These are phyloP conservation scores for Ophiostoma novo-ulmi DNA, from an alignment of 2,329 filamentous ascomycete species.

Conservation along the genomic window DNA sequence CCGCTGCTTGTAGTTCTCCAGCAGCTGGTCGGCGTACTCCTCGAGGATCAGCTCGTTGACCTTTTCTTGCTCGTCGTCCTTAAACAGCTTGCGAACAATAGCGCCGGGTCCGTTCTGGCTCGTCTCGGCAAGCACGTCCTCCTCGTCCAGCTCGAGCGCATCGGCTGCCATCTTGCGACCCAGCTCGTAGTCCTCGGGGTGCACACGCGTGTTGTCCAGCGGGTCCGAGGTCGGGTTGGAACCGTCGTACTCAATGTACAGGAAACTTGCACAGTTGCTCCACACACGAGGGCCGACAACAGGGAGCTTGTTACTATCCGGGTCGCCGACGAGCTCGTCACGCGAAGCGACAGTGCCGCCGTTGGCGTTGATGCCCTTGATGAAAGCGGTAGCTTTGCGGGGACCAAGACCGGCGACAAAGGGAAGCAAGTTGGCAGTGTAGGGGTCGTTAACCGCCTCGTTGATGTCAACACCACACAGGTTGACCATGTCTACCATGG, in stretches of 20 bases:
- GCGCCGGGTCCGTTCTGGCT: slow-evolving; percentile 86
- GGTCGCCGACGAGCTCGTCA: slow-evolving; percentile 82
- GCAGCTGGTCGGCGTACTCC: slow-evolving; percentile 92
- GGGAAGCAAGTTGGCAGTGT: slow-evolving; percentile 80
- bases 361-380: slow-evolving; percentile 89
- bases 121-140: slow-evolving; percentile 91
- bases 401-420: slow-evolving; percentile 89
- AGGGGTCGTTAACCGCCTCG: slow-evolving; percentile 74
- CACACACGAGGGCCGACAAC: slow-evolving; percentile 87
- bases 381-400: slow-evolving; percentile 76
- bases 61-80: slow-evolving; percentile 86
- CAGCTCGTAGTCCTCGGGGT: slow-evolving; percentile 97
- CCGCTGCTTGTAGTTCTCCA: slow-evolving; percentile 85
- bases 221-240: slow-evolving; percentile 80
- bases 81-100: slow-evolving; percentile 90
- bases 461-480: slow-evolving; percentile 94
- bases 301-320: slow-evolving; percentile 68
- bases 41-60: slow-evolving; percentile 95
- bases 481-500: slow-evolving; percentile 98
- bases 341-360: slow-evolving; percentile 79
- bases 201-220: slow-evolving; percentile 92
- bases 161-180: slow-evolving; percentile 98
- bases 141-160: slow-evolving; percentile 91
- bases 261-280: slow-evolving; percentile 94
- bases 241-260: slow-evolving; percentile 84